Percentiles rank a stretch among this genome's conserved stretches.
phyloP scores from a whole-genome alignment of 2,329 filamentous ascomycete species.

The Fusarium subtropicale region DNA sequence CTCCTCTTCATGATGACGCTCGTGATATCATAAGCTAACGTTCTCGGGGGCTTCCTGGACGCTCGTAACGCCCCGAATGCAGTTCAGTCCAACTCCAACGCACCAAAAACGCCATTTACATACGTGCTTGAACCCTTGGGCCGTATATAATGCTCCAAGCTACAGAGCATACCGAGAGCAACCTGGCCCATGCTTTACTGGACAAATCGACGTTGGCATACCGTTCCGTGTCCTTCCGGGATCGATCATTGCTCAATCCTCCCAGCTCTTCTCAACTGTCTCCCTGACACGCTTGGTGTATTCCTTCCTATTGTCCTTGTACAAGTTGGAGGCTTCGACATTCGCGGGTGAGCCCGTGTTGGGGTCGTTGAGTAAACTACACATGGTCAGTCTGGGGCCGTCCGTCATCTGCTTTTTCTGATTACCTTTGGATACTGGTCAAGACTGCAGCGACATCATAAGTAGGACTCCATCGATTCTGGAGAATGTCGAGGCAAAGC shows the following conservation, averaged over 20 bases:
- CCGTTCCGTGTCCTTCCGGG: slow-evolving; percentile 29
- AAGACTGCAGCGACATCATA: slow-evolving; percentile 98
- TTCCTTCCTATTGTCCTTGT: slow-evolving; percentile 97
- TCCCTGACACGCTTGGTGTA: slow-evolving; percentile 95
- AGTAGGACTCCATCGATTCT: slow-evolving; percentile 98
- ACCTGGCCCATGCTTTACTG: slow-evolving; percentile 29
- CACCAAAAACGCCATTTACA: slow-evolving; percentile 50
- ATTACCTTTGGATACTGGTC: slow-evolving; percentile 95
- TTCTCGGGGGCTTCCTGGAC: slow-evolving; percentile 34
- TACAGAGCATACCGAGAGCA: slow-evolving; percentile 25
- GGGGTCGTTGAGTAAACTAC: slow-evolving; percentile 92
- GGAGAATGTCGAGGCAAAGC: slow-evolving; percentile 94
- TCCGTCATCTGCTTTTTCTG: not conserved
- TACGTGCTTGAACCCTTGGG: slow-evolving; percentile 21
- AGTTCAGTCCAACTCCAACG: slow-evolving; percentile 49
- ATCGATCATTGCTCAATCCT: slow-evolving; percentile 69
- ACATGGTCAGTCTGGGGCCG: slow-evolving; percentile 45
- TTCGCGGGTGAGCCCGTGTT: slow-evolving; percentile 99
- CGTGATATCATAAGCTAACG: slow-evolving; percentile 45
- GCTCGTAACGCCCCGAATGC: slow-evolving; percentile 49
- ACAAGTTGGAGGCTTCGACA: slow-evolving; percentile 96
- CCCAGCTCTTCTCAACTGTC: slow-evolving; percentile 99
- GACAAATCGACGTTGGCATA: slow-evolving; percentile 42
- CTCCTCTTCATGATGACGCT: slow-evolving; percentile 44
- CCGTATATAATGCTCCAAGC: not conserved